Base-by-base conservation (phyloP, 441 rosid genomes). In the Gossypium schwendimanii region DNA sequence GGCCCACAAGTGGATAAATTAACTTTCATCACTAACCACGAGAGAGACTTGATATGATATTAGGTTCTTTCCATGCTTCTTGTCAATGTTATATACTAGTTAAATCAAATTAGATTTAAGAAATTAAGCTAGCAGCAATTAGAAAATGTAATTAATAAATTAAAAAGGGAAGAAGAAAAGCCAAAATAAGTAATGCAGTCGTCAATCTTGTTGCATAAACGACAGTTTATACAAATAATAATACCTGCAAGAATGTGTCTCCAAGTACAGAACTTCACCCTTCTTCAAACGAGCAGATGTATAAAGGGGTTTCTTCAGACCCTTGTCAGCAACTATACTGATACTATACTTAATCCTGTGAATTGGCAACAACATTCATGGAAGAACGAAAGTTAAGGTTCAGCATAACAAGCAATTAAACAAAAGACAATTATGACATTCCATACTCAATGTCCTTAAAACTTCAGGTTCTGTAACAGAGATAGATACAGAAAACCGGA, bases 231-330 rank as follows among this genome's bases (percentile, higher is more conserved):
- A 64, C 31, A 6, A 7, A 61, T 36, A 6, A 8, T 8, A 24
- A 21, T 84, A 93, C 99, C 98, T 93, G 98, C 94, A 89, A 12
- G 97, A 88, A 82, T 91, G 97, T 55, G 98, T 96, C 79, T 93
- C 99, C 47, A 91, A 75, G 85, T 91, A 96, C 73, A 96, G 69
- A 77, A 93, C 99, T 79, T 96, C 98, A 76, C 98, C 98, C 79
- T 93, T 96, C 84, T 93, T 96, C 87, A 96, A 82, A 28, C 98
- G 97, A 18, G 98, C 97, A 77, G 99, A 96, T 71, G 99, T 96
- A 78, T 87, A 91, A 0, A 90, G 91, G 49, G 97, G 89, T 81
- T 91, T 93, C 78, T 96, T 96, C 71, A 96, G 89, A 80, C 99
- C 99, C 80, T 93, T 96, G 77, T 96, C 99, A 2, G 99, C 98